Conservation (phyloP, 768 basidiomycete genomes). For the Mycena rosella region DNA sequence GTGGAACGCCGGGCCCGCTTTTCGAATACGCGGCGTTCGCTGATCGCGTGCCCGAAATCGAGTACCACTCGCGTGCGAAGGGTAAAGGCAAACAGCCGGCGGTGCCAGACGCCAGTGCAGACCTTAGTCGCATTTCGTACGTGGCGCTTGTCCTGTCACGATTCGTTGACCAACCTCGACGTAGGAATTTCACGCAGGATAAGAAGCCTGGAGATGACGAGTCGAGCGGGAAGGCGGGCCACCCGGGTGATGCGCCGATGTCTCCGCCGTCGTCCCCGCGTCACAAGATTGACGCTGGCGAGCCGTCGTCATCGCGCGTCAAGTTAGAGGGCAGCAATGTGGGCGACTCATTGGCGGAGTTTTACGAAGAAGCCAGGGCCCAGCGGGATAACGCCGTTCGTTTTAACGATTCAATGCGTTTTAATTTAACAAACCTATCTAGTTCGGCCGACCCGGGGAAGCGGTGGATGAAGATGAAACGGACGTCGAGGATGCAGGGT, state of each 20-base stretch:
- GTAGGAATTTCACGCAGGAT: constrained; percentile 55
- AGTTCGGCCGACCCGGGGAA: constrained; percentile 55
- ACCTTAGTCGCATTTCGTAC: constrained; percentile 64
- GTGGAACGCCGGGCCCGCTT: constrained; percentile 24
- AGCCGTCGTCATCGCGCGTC: constrained; percentile 25
- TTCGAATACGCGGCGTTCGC: constrained; percentile 57
- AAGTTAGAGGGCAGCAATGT: constrained; percentile 13
- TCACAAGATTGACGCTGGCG: neutral
- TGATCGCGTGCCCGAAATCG: constrained; percentile 51
- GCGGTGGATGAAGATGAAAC: constrained; percentile 48
- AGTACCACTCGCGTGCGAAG: constrained; percentile 37
- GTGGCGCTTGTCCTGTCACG: constrained; percentile 37
- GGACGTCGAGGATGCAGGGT: constrained; percentile 35
- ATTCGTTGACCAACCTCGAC: constrained; percentile 10
- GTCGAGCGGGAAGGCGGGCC: constrained; percentile 20
- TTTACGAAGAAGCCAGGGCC: constrained; percentile 69
- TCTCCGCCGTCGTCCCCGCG: constrained; percentile 29
- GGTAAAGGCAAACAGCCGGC: constrained; percentile 38
- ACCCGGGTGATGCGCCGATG: constrained; percentile 27
- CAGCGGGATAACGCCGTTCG: constrained; percentile 60
- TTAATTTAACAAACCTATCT: neutral
- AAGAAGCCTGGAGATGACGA: constrained; percentile 39
- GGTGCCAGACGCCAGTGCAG: constrained; percentile 33
- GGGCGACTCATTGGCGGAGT: constrained; percentile 73
- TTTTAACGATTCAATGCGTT: constrained; percentile 4